A percentile compares a stretch with the other conserved stretches of the same genome.
Evolutionary conservation across 2,329 filamentous ascomycete genomes (phyloP).

Genomic region (Catunica adiposa): DNA sequence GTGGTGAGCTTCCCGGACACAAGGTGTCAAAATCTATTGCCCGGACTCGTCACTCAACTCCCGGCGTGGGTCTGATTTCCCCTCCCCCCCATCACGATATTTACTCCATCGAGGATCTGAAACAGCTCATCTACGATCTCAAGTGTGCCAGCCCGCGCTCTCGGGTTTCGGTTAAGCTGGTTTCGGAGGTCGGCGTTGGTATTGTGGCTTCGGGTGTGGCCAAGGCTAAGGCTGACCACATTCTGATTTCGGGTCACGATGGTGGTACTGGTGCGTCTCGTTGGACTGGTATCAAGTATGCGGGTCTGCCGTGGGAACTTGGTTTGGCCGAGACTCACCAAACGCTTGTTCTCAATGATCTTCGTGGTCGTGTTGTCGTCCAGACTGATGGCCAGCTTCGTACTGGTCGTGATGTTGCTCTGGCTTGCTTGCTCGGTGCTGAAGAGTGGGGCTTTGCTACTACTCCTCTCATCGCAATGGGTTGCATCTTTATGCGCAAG

Average conservation of each 20-base stretch:
- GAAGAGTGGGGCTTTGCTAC: constrained; percentile 97
- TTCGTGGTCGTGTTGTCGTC: constrained; percentile 86
- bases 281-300: constrained; percentile 98
- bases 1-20: constrained; percentile 90
- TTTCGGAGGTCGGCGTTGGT: constrained; percentile 92
- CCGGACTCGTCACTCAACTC: constrained; percentile 86
- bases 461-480: constrained; percentile 87
- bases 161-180: constrained; percentile 89
- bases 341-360: constrained; percentile 85
- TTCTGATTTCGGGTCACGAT: constrained; percentile 90
- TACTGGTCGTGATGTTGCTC: constrained; percentile 83
- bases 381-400: constrained; percentile 91
- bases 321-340: constrained; percentile 96
- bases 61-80: constrained; percentile 88
- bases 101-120: constrained; percentile 94
- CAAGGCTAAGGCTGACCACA: constrained; percentile 94
- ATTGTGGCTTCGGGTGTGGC: constrained; percentile 95
- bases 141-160: constrained; percentile 91
- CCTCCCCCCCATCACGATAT: constrained; percentile 96
- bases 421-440: constrained; percentile 88
- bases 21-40: constrained; percentile 93
- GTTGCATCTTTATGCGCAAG: constrained; percentile 87
- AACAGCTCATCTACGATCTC: constrained; percentile 93
- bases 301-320: constrained; percentile 88
- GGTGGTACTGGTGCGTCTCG: constrained; percentile 91